Base-by-base conservation (phyloP, 768 basidiomycete genomes). In the Phylloporus scabripes region DNA sequence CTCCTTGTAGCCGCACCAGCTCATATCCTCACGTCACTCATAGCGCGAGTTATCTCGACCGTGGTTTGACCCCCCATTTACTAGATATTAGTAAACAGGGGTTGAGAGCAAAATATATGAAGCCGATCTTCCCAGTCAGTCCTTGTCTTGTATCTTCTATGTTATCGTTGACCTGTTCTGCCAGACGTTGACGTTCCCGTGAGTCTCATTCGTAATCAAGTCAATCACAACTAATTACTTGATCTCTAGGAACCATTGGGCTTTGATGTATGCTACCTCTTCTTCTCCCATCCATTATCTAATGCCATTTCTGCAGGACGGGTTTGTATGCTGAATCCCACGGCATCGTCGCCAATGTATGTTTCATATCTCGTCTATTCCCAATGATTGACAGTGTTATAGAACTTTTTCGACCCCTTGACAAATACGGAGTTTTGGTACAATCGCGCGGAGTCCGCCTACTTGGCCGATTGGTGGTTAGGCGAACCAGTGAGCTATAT, bases 111-210 rank as follows among this genome's bases (percentile, higher is more conserved):
- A 90, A 94, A 65, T 87, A 80, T 5, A 83, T 95, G 82, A 74
- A 75, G 42, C 88, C 93, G n/a, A 65, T 92, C 7, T 94, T 94
- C 56, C 93, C 93, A 5, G 89, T 90, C 52, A 57, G 83, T 70
- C 82, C 40, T 55, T 75, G 63, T 8, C 56, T 11, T 20, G 7
- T 3, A 34, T 42, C 8, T 45, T 5, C 20, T 39, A 20, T 20
- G 4, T 41, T 26, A 17, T 26, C n/a, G 15, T 51, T 61, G 10
- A 56, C 17, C 15, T 28, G 26, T 31, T 44, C 36, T 33, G 8
- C 47, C 52, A 91, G 88, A 89, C 90, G 1, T 65, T 92, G 56
- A 95, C 92, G 2, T 95, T 95, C 59, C 93, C 92, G 82, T 91
- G 62, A 75, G 87, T 75, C 18, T 42, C 29, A 7, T 24, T 52